These are phyloP conservation scores for Domatiomyces catenatus DNA, from an alignment of 2,329 filamentous ascomycete species.

Conservation along the genomic window DNA sequence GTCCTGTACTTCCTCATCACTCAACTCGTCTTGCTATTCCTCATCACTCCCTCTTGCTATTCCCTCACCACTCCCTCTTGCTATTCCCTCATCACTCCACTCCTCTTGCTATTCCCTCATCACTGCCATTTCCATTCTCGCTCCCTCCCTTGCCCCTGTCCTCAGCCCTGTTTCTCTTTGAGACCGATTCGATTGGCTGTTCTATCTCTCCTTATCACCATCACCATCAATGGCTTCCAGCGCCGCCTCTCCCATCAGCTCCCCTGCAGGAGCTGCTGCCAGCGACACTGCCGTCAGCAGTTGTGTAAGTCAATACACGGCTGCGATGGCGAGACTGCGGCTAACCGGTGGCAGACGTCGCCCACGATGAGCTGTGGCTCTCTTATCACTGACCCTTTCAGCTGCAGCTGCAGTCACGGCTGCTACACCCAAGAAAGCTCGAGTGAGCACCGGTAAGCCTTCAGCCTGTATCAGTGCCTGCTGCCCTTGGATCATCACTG, in stretches of 20 bases:
- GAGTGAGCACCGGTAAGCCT: slow-evolving; percentile 24
- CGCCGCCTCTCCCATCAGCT: background rate
- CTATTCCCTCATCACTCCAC: background rate
- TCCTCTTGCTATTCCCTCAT: background rate
- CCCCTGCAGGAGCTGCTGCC: slow-evolving; percentile 2
- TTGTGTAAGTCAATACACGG: slow-evolving; percentile 7
- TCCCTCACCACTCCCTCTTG: background rate
- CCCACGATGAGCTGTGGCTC: background rate
- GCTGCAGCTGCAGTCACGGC: slow-evolving; percentile 35
- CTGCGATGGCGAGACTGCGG: background rate
- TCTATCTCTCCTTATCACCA: background rate
- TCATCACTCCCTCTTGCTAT: background rate
- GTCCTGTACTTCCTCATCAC: too few relatives aligned
- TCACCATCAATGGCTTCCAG: background rate
- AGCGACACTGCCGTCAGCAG: slow-evolving; percentile 12
- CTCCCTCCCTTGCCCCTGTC: background rate
- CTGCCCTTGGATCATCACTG: background rate
- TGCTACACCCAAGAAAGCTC: slow-evolving; percentile 34
- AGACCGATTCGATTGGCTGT: background rate
- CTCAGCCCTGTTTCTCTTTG: background rate
- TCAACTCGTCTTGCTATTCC: too few relatives aligned
- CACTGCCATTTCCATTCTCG: background rate
- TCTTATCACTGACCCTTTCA: background rate
- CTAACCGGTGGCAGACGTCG: slow-evolving; percentile 2
- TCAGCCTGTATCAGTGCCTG: background rate